Conservation (phyloP, 225 moss, liverwort and hornwort species). For the Marchantia paleacea region DNA sequence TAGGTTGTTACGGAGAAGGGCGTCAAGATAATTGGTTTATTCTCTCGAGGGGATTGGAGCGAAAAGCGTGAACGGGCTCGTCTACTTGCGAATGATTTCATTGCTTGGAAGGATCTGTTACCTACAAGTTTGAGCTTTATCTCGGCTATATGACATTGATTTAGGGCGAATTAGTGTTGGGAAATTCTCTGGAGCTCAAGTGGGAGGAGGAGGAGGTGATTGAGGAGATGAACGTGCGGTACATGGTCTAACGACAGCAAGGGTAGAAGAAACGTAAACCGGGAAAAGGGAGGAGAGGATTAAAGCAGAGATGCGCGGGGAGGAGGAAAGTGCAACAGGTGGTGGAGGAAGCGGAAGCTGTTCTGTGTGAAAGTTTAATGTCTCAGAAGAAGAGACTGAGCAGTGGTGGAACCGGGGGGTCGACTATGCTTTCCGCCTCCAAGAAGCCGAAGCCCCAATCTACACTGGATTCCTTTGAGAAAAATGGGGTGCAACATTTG, state of each 20-base stretch:
- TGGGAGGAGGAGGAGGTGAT: not conserved
- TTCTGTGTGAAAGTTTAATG: slow-evolving; percentile 47
- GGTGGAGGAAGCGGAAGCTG: slow-evolving; percentile 35
- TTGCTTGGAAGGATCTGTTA: slow-evolving; percentile 3
- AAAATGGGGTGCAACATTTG: slow-evolving; percentile 42
- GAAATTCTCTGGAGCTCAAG: not conserved
- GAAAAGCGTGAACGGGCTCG: not conserved
- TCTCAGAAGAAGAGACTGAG: slow-evolving; percentile 62
- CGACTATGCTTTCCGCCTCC: slow-evolving; percentile 49
- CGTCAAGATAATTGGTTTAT: not conserved
- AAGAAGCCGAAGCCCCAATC: slow-evolving; percentile 54
- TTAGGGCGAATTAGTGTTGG: not conserved
- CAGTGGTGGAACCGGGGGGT: slow-evolving; percentile 49
- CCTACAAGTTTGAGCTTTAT: not conserved
- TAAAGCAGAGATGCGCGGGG: slow-evolving; percentile 37
- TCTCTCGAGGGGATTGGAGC: not conserved
- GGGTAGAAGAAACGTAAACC: not conserved
- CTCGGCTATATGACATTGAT: not conserved
- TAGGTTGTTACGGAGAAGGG: not conserved
- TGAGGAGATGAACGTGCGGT: slow-evolving; percentile 9
- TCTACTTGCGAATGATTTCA: not conserved
- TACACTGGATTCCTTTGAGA: slow-evolving; percentile 44
- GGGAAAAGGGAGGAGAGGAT: not conserved
- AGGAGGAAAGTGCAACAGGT: slow-evolving; percentile 21
- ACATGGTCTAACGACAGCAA: not conserved